Base-by-base conservation (phyloP, 257 asterid genomes). In the Dorcoceras hygrometricum region DNA sequence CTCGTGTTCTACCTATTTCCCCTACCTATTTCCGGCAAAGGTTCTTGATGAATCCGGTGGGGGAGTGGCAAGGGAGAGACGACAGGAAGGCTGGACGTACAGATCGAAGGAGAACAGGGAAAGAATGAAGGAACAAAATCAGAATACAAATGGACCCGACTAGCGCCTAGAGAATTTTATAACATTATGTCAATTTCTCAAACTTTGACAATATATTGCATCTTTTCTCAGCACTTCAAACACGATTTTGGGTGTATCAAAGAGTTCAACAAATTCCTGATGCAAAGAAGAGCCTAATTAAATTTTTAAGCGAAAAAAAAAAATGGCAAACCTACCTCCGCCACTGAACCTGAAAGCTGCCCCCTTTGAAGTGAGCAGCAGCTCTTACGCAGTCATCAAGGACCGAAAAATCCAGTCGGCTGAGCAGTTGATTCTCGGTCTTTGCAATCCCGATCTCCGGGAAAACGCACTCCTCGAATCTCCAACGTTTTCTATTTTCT, bases 391-490 rank as follows among this genome's bases (percentile, higher is more conserved):
- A 8, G 75, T 43, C 23, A 80, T 65, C 69, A 86, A 80, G 76
- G 97, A 84, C 62, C 77, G 95, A 36, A 83, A 80, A 57, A 77
- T 87, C 86, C 94, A 87, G 76, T 81, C 95, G 20, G 90, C 91
- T 0, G 97, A 90, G 90, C 94, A 87, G 79, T 81, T 89, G 63
- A 91, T 91, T 39, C 95, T 89, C 68, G 95, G 89, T 68, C 95
- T 91, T 48, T 87, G 92, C 84, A 82, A 79, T 71, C 95, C 96
- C 55, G 98, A 89, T 69, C 95, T 91, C 71, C 83, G 98, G 36
- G 98, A 87, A 65, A 87, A 84, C 60, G 95, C 98, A 11, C 95
- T 91, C 39, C 95, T 89, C 34, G 98, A 91, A 62, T 91, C 32
- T 87, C 98, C 64, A 91, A 89, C 95, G 96, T 91, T 53, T 39